Evolutionary conservation across 2,329 filamentous ascomycete species (phyloP), one percentile per base, ranked within the genome.

Genomic region (Ilyonectria mors-panacis): DNA sequence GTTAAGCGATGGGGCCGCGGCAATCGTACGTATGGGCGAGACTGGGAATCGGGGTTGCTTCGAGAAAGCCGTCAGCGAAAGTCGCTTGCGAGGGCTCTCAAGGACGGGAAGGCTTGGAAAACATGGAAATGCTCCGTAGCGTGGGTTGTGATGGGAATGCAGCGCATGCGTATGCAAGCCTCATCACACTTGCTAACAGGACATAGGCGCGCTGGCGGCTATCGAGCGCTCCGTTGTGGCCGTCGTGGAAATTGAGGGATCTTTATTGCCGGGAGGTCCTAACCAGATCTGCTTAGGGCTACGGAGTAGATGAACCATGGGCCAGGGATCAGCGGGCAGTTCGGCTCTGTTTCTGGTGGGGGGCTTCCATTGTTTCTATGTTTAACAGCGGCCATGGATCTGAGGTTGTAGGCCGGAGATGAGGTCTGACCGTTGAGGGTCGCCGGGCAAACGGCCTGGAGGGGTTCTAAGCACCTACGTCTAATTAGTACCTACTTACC

Each of bases 151-250:
- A 63, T 37, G 51, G 48, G 44, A 15, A 39, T 56, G 56, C 28
- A 37, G 8, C 17, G 19, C 50, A 35, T 42, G 57, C 57, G 50
- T 37, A 57, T 63, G 59, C 59, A 63, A 63, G 53, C 51, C 53
- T 42, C 54, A 35, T 63, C 59, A 63, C 59, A 63, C 33, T 35
- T 19, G 8, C 39, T n/a, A 50, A 26, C 51, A 42, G 45, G 59
- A 35, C 30, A 57, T 63, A 63, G 59, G 33, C 59, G 59, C 59
- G 59, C 42, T 48, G 59, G 59, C 59, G 59, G 51, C 53, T 63
- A 57, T 48, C 30, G 10, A 21, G 39, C 39, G 8, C 15, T 42
- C 39, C 42, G 54, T 42, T 42, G 45, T 50, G 48, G 44, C 33
- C 8, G 48, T 33, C 42, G 47, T 30, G 47, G 37, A 50, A 48